A percentile compares a stretch with the other conserved stretches of the same genome.
phyloP scores from a whole-genome alignment of 2,329 filamentous ascomycete species.

The Phaeomoniella chlamydospora region DNA sequence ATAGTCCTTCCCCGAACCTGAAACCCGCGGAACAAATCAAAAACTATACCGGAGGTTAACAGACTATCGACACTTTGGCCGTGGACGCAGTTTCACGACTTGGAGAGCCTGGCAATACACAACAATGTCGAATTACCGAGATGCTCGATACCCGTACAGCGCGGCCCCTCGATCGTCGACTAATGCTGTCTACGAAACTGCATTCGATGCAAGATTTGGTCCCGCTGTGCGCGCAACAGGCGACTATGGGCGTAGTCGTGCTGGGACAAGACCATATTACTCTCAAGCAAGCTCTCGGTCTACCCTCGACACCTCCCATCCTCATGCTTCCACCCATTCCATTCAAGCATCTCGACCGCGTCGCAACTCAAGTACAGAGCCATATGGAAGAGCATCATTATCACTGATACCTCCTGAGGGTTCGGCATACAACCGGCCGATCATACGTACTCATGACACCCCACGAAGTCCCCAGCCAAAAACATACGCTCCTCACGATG shows the following conservation, averaged over 20 bases:
- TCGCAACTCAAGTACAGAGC: slow-evolving; percentile 13
- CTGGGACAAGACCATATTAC: slow-evolving; percentile 4
- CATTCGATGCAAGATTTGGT: slow-evolving; percentile 10
- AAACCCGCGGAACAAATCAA: no score
- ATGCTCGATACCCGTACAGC: not conserved
- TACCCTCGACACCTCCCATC: slow-evolving; percentile 3
- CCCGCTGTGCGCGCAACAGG: slow-evolving; percentile 5
- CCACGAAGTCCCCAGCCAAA: slow-evolving; percentile 6
- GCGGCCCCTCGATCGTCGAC: slow-evolving; percentile 5
- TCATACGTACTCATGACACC: slow-evolving; percentile 8
- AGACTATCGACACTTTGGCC: no score
- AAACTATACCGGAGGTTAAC: no score
- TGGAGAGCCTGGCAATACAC: no score
- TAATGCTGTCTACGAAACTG: slow-evolving; percentile 8
- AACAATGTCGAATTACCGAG: not conserved
- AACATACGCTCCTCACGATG: slow-evolving; percentile 4
- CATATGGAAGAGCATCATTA: slow-evolving; percentile 13
- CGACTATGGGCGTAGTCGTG: slow-evolving; percentile 4
- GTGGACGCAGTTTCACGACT: no score
- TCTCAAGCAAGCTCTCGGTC: slow-evolving; percentile 9
- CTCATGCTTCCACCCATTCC: not conserved
- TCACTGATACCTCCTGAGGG: slow-evolving; percentile 6
- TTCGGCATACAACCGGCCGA: slow-evolving; percentile 11
- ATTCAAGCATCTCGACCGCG: slow-evolving; percentile 10
- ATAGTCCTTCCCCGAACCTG: no score